These are phyloP conservation scores for Phaffia australis DNA, from an alignment of 768 basidiomycete genomes.

Conservation along the genomic window DNA sequence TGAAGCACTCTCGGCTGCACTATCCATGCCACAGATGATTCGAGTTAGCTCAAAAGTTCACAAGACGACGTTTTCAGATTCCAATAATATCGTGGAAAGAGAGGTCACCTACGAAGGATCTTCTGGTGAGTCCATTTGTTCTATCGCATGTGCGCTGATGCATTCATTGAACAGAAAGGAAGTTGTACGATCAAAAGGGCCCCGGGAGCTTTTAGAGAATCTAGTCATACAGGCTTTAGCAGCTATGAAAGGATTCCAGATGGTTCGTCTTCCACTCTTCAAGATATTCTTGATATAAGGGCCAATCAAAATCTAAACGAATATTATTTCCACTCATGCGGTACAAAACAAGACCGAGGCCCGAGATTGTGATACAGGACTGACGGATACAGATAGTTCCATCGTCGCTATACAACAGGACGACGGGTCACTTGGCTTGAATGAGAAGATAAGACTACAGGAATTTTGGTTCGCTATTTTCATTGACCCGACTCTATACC, in stretches of 20 bases:
- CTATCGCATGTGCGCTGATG: constrained; percentile 53
- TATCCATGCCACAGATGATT: constrained; percentile 93
- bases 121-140: background rate
- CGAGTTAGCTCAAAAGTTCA: constrained; percentile 53
- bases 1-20: constrained; percentile 85
- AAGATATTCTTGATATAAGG: background rate
- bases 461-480: constrained; percentile 51
- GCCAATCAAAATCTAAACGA: background rate
- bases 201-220: constrained; percentile 80
- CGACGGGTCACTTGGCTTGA: constrained; percentile 45
- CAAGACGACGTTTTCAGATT: constrained; percentile 17
- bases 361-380: no score
- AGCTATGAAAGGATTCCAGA: constrained; percentile 52
- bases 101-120: constrained; percentile 58
- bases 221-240: constrained; percentile 88
- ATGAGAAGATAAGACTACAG: constrained; percentile 67
- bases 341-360: background rate
- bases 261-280: background rate
- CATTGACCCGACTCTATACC: background rate
- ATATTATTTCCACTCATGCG: background rate
- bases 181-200: constrained; percentile 42
- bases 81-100: constrained; percentile 48
- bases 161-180: no score
- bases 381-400: constrained; percentile 36
- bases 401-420: background rate